A percentile compares a stretch with the other conserved stretches of the same genome.
Evolutionary conservation across 805 yeast species (phyloP).

Genomic region (Metschnikowia noctiluminum): DNA sequence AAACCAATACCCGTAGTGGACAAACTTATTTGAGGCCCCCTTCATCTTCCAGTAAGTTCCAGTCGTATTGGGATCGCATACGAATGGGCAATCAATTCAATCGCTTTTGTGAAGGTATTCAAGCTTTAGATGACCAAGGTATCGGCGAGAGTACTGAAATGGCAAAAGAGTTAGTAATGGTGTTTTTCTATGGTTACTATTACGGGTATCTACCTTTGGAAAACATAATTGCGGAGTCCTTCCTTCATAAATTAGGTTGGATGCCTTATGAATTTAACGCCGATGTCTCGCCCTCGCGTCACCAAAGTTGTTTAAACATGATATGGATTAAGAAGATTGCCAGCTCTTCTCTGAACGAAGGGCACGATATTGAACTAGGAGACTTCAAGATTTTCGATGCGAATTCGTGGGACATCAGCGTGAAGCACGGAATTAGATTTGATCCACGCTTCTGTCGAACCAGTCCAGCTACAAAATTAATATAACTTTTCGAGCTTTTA

Average conservation of each 20-base stretch:
- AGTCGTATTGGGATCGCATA: slow-evolving; percentile 39
- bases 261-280: slow-evolving; percentile 30
- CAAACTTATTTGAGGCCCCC: slow-evolving; percentile 28
- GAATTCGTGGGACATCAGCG: slow-evolving; percentile 38
- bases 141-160: slow-evolving; percentile 21
- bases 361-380: slow-evolving; percentile 25
- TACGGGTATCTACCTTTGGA: slow-evolving; percentile 43
- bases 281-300: not conserved
- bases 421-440: slow-evolving; percentile 36
- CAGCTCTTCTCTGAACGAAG: slow-evolving; percentile 12
- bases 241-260: slow-evolving; percentile 41
- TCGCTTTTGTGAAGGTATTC: slow-evolving; percentile 30
- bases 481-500: not conserved
- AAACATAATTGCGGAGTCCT: slow-evolving; percentile 40
- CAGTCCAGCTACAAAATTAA: slow-evolving; percentile 24
- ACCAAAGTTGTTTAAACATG: not conserved
- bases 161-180: slow-evolving; percentile 36
- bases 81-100: slow-evolving; percentile 34
- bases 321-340: slow-evolving; percentile 29
- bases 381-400: slow-evolving; percentile 43
- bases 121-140: slow-evolving; percentile 20
- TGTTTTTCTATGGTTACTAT: slow-evolving; percentile 41
- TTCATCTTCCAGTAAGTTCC: slow-evolving; percentile 32
- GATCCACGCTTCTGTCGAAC: slow-evolving; percentile 31
- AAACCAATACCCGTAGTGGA: not conserved